Evolutionary conservation across 441 rosid species (phyloP).

Genomic region (Dalechampia spathulata): DNA sequence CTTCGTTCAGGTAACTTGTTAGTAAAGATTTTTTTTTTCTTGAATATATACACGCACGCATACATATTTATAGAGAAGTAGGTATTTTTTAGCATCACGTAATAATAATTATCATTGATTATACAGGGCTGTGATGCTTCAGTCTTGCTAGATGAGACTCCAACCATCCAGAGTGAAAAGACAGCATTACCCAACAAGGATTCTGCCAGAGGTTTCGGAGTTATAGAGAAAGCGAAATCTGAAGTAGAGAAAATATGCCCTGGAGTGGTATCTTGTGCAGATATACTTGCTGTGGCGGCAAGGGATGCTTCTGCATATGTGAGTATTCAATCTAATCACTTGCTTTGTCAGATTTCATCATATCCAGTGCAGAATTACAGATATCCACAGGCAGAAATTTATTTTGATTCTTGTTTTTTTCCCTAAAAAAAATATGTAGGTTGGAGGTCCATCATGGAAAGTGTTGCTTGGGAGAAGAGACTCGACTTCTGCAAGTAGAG

Average conservation of each 20-base stretch:
- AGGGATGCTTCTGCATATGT: conserved; percentile 54
- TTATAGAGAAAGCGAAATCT: conserved; percentile 42
- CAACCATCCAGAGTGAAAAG: conserved; percentile 39
- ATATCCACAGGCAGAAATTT: no score
- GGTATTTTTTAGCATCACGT: not conserved
- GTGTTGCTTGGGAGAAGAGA: conserved; percentile 57
- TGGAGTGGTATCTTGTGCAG: conserved; percentile 55
- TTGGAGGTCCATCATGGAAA: conserved; percentile 44
- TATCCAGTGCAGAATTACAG: no score
- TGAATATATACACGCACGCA: no score
- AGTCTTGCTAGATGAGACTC: conserved; percentile 32
- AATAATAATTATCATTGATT: no score
- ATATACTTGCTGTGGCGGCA: conserved; percentile 48
- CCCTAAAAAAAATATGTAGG: not conserved
- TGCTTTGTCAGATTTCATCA: no score
- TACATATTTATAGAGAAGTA: no score
- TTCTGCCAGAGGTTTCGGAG: conserved; percentile 44
- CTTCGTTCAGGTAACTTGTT: conserved; percentile 50
- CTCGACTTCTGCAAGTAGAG: conserved; percentile 32
- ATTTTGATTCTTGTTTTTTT: no score
- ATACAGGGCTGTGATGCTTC: conserved; percentile 62
- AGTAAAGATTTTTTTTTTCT: no score
- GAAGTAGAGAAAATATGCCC: conserved; percentile 41
- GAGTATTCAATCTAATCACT: conserved; percentile 3
- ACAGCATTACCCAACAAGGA: conserved; percentile 20